Evolutionary conservation across 2,329 filamentous ascomycete species (phyloP), one percentile per base, ranked within the genome.

Genomic region (Sporothrix pseudoabietina): DNA sequence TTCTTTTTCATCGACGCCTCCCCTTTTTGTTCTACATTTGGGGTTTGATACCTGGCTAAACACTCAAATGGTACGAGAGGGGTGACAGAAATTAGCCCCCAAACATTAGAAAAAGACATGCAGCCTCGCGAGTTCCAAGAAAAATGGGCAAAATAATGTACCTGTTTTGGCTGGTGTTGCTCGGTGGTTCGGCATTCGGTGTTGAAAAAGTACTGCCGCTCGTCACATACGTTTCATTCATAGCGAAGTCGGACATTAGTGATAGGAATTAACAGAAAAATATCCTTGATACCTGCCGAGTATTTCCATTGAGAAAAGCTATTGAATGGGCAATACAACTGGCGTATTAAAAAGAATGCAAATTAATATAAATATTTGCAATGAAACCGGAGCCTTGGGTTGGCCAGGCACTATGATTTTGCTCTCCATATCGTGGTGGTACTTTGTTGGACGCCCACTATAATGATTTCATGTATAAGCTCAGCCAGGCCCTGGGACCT

Each of bases 401-500:
- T 41, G 19, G 19, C 10, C 54, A 32, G 26, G 16, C 54, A 22
- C 4, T 57, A 12, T 30, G 12, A 8, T 9, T 14, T 30, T 39
- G 16, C 32, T 61, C 30, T 61, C 30, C 19, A 22, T 41, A 35
- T 57, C 5, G 54, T 26, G 7, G 54, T 26, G 7, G 22, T 9
- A 22, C 32, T 63, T 63, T 63, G 8, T 63, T 35, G 7, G 19
- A 19, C 1, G 9, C n/a, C 49, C 4, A 32, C 14, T 22, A 16
- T 26, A 12, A 65, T 3, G 10, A n/a, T 14, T 65, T 44, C 16
- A 35, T 59, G 14, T 57, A 57, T 59, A 59, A 8, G 26, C 41
- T 54, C 12, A 7, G n/a, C 49, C 68, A 12, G 32, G 68, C 49
- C 49, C 68, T 69, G 68, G 68, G 68, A 57, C 68, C n/a, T 57